A percentile compares a stretch with the other conserved stretches of the same genome.
phyloP scores from a whole-genome alignment of 257 asterid genomes.

The Capsicum rhomboideum region DNA sequence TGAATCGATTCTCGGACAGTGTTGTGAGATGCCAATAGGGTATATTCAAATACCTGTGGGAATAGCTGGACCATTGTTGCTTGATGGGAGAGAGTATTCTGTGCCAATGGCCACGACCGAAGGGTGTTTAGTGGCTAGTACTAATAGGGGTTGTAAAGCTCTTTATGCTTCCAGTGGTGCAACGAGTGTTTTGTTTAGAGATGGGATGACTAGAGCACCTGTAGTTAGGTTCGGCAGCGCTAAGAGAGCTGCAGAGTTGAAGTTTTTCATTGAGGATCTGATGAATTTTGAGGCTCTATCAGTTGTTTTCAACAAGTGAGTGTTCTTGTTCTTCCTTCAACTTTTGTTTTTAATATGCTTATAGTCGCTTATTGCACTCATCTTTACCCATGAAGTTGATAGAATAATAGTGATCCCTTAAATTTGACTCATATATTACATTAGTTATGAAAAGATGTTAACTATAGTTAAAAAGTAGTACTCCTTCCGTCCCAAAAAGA shows the following conservation, averaged over 20 bases:
- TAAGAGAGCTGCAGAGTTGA: conserved; percentile 42
- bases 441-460: not conserved
- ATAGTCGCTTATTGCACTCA: not conserved
- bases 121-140: conserved; percentile 54
- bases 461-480: not conserved
- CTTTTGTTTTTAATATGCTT: not conserved
- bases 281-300: conserved; percentile 34
- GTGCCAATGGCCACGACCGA: conserved; percentile 64
- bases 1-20: conserved; percentile 49
- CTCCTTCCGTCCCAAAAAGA: too few relatives aligned
- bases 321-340: not conserved
- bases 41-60: conserved; percentile 56
- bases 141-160: conserved; percentile 59
- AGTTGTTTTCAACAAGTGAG: conserved; percentile 40
- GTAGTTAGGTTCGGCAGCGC: conserved; percentile 43
- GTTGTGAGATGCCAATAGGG: conserved; percentile 67
- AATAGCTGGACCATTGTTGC: conserved; percentile 49
- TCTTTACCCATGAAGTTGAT: not conserved
- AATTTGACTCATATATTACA: not conserved
- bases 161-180: conserved; percentile 43
- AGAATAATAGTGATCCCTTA: not conserved
- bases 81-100: conserved; percentile 40
- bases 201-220: conserved; percentile 56
- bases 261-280: conserved; percentile 42
- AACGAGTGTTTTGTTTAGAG: conserved; percentile 28